Evolutionary conservation across 2,329 filamentous ascomycete species (phyloP), one percentile per base, ranked within the genome.

Genomic region (Lasiodiplodia citricola): DNA sequence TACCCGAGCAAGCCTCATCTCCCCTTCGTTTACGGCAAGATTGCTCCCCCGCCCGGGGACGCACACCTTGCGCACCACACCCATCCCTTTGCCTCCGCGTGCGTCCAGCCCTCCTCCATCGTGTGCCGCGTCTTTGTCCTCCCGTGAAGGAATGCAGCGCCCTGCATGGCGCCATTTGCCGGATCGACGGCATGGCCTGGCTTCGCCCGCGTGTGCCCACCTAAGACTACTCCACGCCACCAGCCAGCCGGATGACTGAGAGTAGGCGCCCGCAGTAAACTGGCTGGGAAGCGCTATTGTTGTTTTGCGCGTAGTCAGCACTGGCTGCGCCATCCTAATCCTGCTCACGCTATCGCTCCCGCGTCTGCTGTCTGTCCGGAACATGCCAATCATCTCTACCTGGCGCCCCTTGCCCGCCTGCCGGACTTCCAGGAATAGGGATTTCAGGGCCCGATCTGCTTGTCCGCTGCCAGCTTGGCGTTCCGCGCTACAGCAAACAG

Each of bases 11-110:
- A 47, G 47, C 54, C 65, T 64, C 60, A 64, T 52, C 47, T 64
- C 47, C 60, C 60, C 60, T 63, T 64, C 60, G 44, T 52, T 64
- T 64, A 63, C 41, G 58, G 58, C 58, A 63, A 63, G 58, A 63
- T 63, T 63, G 44, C 56, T 51, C 25, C 58, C 38, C 35, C 37
- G 56, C 21, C 21, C 38, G 57, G 16, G 21, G 58, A 63, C 41
- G 58, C 28, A 31, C 18, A n/a, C 54, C 28, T 56, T 25, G 23
- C 51, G 51, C 51, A 16, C 18, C 54, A 18, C 18, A 18, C 18
- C 25, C 58, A 25, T 51, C 44, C 58, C 58, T 37, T 63, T 21
- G 58, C 41, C 58, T 63, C 58, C 60, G 60, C 60, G 60, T 64
- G 60, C 58, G 18, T 44, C 38, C 37, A 60, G 56, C 21, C 56